Percentiles rank a stretch among this genome's conserved stretches.
phyloP scores from a whole-genome alignment of 148 eudicot species.

The Linanthus parryae region DNA sequence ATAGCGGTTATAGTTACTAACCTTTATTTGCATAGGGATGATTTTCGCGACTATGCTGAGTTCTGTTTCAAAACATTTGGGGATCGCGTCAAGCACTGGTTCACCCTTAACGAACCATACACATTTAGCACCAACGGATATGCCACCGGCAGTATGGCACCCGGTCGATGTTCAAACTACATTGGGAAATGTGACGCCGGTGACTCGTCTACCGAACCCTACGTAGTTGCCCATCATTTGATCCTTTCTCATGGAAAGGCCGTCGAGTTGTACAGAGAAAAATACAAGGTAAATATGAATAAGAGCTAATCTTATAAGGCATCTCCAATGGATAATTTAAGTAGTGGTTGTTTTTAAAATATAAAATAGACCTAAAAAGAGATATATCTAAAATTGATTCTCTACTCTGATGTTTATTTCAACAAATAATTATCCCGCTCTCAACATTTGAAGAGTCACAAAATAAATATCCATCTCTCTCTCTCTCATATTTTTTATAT shows the following conservation, averaged over 20 bases:
- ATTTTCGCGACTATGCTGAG: constrained; percentile 1
- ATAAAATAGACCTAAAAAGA: not conserved
- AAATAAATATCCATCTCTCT: too few relatives aligned
- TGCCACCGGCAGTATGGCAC: not conserved
- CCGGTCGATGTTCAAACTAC: constrained; percentile 4
- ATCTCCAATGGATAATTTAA: not conserved
- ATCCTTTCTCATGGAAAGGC: constrained; percentile 3
- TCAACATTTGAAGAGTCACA: too few relatives aligned
- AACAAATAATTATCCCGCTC: too few relatives aligned
- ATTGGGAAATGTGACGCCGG: not conserved
- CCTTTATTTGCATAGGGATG: constrained; percentile 1
- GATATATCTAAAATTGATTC: too few relatives aligned
- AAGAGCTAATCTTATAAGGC: not conserved
- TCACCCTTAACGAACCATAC: constrained; percentile 5
- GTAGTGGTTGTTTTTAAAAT: not conserved
- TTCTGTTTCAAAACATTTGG: constrained; percentile 7
- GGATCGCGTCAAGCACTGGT: constrained; percentile 4
- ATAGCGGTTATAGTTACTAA: too few relatives aligned
- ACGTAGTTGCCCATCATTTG: not conserved
- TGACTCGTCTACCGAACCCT: constrained; percentile 5
- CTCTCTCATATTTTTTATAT: too few relatives aligned
- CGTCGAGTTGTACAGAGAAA: not conserved
- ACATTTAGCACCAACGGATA: not conserved
- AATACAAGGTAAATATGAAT: not conserved
- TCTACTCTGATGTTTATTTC: too few relatives aligned